A percentile compares a stretch with the other conserved stretches of the same genome.
phyloP scores from a whole-genome alignment of 2,329 filamentous ascomycete genomes.

The Sordariomycetes sp. region DNA sequence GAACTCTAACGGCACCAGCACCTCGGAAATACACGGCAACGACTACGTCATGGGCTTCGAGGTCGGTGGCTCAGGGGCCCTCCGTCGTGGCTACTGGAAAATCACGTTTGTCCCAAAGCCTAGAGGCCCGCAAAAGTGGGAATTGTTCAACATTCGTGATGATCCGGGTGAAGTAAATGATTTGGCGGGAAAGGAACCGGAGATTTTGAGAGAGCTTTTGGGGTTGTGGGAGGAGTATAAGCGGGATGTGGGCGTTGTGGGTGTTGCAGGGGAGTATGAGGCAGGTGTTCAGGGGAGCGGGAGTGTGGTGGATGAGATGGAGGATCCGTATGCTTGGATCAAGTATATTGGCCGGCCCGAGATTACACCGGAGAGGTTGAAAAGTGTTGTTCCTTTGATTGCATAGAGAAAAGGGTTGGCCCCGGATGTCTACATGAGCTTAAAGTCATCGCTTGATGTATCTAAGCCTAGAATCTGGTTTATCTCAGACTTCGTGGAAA shows the following conservation, averaged over 20 bases:
- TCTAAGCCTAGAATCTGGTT: no score
- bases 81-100: slow-evolving; percentile 24
- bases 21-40: slow-evolving; percentile 26
- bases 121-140: slow-evolving; percentile 18
- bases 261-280: background rate
- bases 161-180: slow-evolving; percentile 23
- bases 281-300: background rate
- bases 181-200: slow-evolving; percentile 12
- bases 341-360: slow-evolving; percentile 5
- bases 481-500: no score
- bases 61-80: slow-evolving; percentile 19
- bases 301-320: slow-evolving; percentile 4
- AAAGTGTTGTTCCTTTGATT: background rate
- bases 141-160: slow-evolving; percentile 20
- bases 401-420: no score
- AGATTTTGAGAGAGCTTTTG: slow-evolving; percentile 17
- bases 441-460: no score
- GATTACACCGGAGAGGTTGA: background rate
- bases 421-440: no score
- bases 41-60: slow-evolving; percentile 21
- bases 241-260: background rate
- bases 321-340: slow-evolving; percentile 7
- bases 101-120: slow-evolving; percentile 17
- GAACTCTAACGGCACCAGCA: slow-evolving; percentile 5
- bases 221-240: slow-evolving; percentile 23